Conservation (phyloP, 2,329 filamentous ascomycete species). For the Fusarium coicis region DNA sequence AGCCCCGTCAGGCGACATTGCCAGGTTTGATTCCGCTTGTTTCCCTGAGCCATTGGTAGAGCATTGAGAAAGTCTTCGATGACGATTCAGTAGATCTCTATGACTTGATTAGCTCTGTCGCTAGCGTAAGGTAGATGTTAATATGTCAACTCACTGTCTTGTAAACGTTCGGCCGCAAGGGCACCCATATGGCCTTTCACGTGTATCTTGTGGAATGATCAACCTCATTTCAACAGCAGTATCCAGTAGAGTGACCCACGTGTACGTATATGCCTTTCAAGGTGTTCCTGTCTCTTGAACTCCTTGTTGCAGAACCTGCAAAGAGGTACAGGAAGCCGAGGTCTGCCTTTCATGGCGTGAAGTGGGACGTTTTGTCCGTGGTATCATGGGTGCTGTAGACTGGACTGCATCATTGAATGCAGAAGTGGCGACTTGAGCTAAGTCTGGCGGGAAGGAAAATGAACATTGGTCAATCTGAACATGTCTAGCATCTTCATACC, state of each 20-base stretch:
- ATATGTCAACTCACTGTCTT: not conserved
- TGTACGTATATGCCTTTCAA: not conserved
- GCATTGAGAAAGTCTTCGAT: not conserved
- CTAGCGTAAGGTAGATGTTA: rapidly evolving
- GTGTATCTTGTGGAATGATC: not conserved
- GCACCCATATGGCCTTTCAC: not conserved
- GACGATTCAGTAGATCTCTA: not conserved
- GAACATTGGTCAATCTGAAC: not conserved
- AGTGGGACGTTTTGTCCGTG: not conserved
- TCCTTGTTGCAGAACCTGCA: constrained; percentile 1
- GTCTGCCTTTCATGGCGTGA: not conserved
- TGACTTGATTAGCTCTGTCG: not conserved
- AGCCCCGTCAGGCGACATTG: not conserved
- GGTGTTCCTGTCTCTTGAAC: not conserved
- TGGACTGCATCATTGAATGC: not conserved
- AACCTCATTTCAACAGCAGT: rapidly evolving
- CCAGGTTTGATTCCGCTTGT: not conserved
- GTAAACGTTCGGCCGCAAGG: not conserved
- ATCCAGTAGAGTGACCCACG: not conserved
- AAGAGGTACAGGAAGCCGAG: not conserved
- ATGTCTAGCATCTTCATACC: not conserved
- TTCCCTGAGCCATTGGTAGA: not conserved
- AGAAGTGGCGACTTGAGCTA: not conserved
- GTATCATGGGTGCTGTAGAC: not conserved
- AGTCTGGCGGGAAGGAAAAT: too few species aligned